These are phyloP conservation scores for Ettlia oleoabundans DNA, from an alignment of 139 green algal genomes.

Conservation along the genomic window DNA sequence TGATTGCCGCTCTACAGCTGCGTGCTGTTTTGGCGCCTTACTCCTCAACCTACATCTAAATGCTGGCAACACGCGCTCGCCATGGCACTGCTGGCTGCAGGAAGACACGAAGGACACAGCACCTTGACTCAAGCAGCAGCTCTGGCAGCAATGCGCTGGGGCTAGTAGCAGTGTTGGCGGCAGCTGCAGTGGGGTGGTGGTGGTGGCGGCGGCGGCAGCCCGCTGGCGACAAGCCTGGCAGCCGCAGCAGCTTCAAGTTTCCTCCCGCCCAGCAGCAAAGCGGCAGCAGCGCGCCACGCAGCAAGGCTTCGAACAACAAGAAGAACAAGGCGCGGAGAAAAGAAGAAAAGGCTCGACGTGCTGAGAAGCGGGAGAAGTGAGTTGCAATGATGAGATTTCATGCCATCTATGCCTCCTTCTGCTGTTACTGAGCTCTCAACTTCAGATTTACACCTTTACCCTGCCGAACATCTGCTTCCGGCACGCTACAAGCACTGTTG, in stretches of 20 bases:
- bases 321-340: conserved; percentile 19
- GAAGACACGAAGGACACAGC: not conserved
- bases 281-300: not conserved
- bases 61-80: no score
- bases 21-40: no score
- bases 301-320: conserved; percentile 15
- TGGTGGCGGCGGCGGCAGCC: conserved; percentile 19
- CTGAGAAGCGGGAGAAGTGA: conserved; percentile 24
- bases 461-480: no score
- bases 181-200: conserved; percentile 1
- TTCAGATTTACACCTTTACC: no score
- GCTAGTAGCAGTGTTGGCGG: conserved; percentile 5
- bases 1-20: no score
- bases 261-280: not conserved
- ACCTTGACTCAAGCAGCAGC: not conserved
- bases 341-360: conserved; percentile 30
- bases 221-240: no score
- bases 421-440: not conserved
- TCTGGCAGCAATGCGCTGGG: conserved; percentile 10
- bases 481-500: no score
- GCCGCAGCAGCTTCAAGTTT: conserved; percentile 19
- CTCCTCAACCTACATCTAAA: no score
- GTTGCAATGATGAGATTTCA: not conserved
- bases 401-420: not conserved
- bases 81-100: no score